These are phyloP conservation scores for Hypocreales sp. DNA, from an alignment of 2,329 filamentous ascomycete genomes.

Conservation along the genomic window DNA sequence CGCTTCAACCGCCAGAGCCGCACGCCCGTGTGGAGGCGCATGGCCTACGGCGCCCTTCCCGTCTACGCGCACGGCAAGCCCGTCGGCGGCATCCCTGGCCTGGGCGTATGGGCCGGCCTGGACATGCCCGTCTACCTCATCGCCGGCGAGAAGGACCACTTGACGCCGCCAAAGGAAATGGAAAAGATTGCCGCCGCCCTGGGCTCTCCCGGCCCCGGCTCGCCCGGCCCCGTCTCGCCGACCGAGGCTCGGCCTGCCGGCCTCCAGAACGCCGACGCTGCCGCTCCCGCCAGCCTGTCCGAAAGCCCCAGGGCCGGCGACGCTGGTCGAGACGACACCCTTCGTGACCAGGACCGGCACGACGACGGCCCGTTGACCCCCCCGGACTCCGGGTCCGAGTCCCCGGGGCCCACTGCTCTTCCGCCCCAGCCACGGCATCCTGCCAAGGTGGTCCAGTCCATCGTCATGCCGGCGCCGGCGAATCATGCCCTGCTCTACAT, in stretches of 20 bases:
- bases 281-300: constrained; percentile 29
- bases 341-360: no score
- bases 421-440: constrained; percentile 33
- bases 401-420: constrained; percentile 12
- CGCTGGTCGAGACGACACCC: constrained; percentile 8
- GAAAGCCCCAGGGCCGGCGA: no score
- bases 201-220: no score
- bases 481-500: constrained; percentile 77
- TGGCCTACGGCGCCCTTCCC: constrained; percentile 59
- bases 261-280: constrained; percentile 25
- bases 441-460: constrained; percentile 45
- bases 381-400: no score
- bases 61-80: constrained; percentile 35
- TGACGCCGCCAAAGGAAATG: constrained; percentile 60
- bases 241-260: background rate
- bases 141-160: constrained; percentile 58
- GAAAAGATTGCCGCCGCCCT: constrained; percentile 44
- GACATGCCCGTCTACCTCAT: constrained; percentile 63
- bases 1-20: constrained; percentile 71
- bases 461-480: constrained; percentile 59
- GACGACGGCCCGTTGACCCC: no score
- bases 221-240: constrained; percentile 2
- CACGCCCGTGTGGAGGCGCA: constrained; percentile 68
- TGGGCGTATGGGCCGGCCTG: constrained; percentile 57
- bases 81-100: constrained; percentile 50